Evolutionary conservation across 140 eudicot species (phyloP).

Genomic region (Bidens hawaiensis): DNA sequence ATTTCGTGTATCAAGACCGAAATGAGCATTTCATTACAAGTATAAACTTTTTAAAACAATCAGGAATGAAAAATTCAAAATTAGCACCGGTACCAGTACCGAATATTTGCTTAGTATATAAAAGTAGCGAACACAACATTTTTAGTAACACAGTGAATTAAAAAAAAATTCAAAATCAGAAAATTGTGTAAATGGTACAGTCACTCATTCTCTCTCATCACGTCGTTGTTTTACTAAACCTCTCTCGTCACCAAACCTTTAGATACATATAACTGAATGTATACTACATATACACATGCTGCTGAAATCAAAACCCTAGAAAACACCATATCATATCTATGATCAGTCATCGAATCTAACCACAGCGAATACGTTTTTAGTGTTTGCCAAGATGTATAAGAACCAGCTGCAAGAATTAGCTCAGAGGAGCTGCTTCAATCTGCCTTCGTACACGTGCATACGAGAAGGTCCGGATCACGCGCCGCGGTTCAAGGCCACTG

Average conservation of each 20-base stretch:
- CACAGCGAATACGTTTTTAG: conserved; percentile 4
- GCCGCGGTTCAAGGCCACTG: conserved; percentile 52
- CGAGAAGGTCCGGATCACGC: conserved; percentile 68
- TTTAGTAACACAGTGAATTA: too few species aligned
- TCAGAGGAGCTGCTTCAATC: conserved; percentile 54
- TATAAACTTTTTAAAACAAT: too few species aligned
- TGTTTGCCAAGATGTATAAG: conserved; percentile 43
- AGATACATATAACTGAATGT: conserved; percentile 3
- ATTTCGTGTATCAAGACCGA: too few species aligned
- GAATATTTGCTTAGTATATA: too few species aligned
- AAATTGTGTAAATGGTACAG: too few species aligned
- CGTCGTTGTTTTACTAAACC: conserved; percentile 3
- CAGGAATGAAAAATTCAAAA: too few species aligned
- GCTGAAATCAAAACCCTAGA: conserved; percentile 20
- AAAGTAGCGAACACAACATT: too few species aligned
- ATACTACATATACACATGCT: conserved; percentile 9
- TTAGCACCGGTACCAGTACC: too few species aligned
- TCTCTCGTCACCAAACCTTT: conserved; percentile 6
- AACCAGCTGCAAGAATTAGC: conserved; percentile 60
- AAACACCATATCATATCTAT: conserved; percentile 10
- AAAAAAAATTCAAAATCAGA: too few species aligned
- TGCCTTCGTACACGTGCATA: conserved; percentile 52
- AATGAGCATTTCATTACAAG: too few species aligned
- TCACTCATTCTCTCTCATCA: conserved; percentile 22
- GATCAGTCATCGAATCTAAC: too few species aligned